These are phyloP conservation scores for Wolfiporia cocos DNA, from an alignment of 1,284 basidiomycete species.

Conservation along the genomic window DNA sequence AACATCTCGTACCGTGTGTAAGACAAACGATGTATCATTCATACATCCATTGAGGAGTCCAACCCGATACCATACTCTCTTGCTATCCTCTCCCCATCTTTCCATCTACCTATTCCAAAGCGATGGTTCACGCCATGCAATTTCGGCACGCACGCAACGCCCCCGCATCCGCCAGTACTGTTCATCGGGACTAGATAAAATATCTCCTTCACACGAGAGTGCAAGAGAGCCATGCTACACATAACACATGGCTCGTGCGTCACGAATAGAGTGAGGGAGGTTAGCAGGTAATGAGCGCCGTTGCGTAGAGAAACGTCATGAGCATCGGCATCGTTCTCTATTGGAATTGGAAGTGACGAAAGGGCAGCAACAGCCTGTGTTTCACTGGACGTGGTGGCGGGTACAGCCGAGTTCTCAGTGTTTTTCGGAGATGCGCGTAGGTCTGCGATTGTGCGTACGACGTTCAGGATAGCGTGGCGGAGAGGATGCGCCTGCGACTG, in stretches of 20 bases:
- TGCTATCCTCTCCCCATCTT: too few species aligned
- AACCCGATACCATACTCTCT: too few species aligned
- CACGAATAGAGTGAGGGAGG: slow-evolving; percentile 74
- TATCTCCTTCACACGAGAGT: slow-evolving; percentile 84
- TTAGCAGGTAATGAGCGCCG: slow-evolving; percentile 81
- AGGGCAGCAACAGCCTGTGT: slow-evolving; percentile 3
- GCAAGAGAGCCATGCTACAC: slow-evolving; percentile 92
- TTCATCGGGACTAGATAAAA: slow-evolving; percentile 70
- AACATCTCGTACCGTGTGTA: too few species aligned
- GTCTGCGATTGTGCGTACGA: slow-evolving; percentile 64
- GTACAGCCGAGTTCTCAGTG: not conserved
- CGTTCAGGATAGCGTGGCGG: slow-evolving; percentile 77
- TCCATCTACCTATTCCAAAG: slow-evolving; percentile 65
- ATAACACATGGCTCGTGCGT: slow-evolving; percentile 95
- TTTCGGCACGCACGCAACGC: slow-evolving; percentile 62
- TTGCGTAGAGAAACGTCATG: slow-evolving; percentile 28
- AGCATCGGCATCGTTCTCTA: not conserved
- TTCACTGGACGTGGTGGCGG: slow-evolving; percentile 12
- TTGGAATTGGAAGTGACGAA: slow-evolving; percentile 2
- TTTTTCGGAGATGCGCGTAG: slow-evolving; percentile 39
- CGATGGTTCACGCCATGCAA: slow-evolving; percentile 82
- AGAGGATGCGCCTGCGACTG: slow-evolving; percentile 65
- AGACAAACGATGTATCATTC: too few species aligned
- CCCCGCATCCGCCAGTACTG: slow-evolving; percentile 72
- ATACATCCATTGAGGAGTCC: too few species aligned